Conservation (phyloP, 768 basidiomycete species). For the Sporobolomyces roseus region DNA sequence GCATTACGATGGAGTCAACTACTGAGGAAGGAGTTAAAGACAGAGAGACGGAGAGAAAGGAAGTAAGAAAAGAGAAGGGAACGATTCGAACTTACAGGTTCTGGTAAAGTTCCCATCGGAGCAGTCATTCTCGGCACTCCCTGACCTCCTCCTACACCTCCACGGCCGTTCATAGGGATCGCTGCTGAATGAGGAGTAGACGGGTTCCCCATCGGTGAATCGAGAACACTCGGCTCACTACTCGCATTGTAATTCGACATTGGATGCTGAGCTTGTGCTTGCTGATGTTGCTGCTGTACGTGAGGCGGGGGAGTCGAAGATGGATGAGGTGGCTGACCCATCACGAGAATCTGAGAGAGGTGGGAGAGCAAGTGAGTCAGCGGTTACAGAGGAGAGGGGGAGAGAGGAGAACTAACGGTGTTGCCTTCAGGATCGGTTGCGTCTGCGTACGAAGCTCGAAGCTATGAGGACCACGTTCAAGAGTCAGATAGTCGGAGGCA, state of each 20-base stretch:
- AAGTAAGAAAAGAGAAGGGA: too few species aligned
- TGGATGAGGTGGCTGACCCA: constrained; percentile 12
- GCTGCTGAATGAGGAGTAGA: background rate
- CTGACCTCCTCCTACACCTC: background rate
- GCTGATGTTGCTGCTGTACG: background rate
- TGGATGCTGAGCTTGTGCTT: background rate
- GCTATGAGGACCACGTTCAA: background rate
- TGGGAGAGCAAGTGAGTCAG: background rate
- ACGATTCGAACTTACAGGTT: constrained; percentile 10
- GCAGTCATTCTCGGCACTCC: constrained; percentile 9
- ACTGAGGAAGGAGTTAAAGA: too few species aligned
- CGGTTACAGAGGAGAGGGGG: background rate
- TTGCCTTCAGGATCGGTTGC: constrained; percentile 12
- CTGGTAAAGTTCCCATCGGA: constrained; percentile 2
- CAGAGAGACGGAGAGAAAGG: too few species aligned
- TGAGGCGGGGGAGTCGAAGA: background rate
- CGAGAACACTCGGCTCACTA: background rate
- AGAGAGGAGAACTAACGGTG: background rate
- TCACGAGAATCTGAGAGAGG: constrained; percentile 9
- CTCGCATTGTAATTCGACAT: too few species aligned
- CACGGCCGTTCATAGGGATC: background rate
- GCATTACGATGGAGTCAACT: too few species aligned
- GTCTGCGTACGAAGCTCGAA: background rate
- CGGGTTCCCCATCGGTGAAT: too few species aligned
- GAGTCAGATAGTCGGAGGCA: background rate